These are phyloP conservation scores for Jackrogersella minutella DNA, from an alignment of 495 filamentous ascomycete species.

Conservation along the genomic window DNA sequence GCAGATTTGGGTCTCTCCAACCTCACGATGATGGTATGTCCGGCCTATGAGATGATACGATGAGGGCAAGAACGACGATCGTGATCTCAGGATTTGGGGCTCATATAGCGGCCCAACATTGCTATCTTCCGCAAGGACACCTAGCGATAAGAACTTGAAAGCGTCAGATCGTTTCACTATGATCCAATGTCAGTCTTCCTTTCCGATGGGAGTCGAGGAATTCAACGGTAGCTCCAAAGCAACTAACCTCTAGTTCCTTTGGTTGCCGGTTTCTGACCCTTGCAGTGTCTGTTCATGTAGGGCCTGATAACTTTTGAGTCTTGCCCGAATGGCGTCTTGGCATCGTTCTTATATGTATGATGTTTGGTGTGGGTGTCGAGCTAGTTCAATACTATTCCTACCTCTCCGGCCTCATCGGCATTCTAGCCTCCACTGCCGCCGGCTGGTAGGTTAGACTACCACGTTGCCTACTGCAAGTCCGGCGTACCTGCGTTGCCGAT, in stretches of 20 bases:
- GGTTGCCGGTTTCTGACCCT: not conserved
- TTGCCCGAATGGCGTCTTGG: conserved; percentile 22
- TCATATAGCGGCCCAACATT: not conserved
- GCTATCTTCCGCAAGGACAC: not conserved
- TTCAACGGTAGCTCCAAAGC: not conserved
- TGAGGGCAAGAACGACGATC: conserved; percentile 4
- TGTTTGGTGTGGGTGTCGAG: not conserved
- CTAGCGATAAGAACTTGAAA: not conserved
- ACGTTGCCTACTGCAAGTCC: conserved; percentile 28
- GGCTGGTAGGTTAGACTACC: conserved; percentile 22
- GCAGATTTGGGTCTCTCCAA: not conserved
- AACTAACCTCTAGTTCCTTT: not conserved
- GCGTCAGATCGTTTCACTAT: conserved; percentile 1
- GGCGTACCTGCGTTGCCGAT: conserved; percentile 38
- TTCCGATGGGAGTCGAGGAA: not conserved
- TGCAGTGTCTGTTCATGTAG: conserved; percentile 18
- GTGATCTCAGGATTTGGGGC: conserved; percentile 6
- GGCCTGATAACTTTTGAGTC: conserved; percentile 18
- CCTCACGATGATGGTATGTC: not conserved
- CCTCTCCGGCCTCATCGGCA: conserved; percentile 23
- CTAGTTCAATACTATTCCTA: not conserved
- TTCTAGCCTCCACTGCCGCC: conserved; percentile 29
- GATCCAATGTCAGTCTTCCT: conserved; percentile 6
- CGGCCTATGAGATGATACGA: conserved; percentile 3
- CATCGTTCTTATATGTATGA: conserved; percentile 22